Evolutionary conservation across 495 filamentous ascomycete species (phyloP).

Genomic region (Podospora tetraspora): DNA sequence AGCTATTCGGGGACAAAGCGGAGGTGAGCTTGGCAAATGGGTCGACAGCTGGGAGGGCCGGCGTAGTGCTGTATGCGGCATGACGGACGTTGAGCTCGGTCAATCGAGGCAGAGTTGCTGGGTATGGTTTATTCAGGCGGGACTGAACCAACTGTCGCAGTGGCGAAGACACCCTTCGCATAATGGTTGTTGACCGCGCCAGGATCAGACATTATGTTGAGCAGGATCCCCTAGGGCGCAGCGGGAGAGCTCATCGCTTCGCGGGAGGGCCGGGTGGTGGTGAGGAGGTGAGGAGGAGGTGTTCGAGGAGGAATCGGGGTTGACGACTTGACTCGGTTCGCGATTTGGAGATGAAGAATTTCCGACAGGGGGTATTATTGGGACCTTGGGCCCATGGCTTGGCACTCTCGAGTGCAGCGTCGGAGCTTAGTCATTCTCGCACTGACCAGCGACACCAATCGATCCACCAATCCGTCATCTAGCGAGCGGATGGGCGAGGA

Average conservation of each 20-base stretch:
- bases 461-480: slow-evolving; percentile 8
- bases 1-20: neutral
- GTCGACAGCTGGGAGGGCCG: neutral
- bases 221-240: neutral
- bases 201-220: neutral
- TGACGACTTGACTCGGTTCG: neutral
- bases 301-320: neutral
- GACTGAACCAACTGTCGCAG: slow-evolving; percentile 12
- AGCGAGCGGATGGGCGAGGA: slow-evolving; percentile 5
- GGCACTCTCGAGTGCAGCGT: neutral
- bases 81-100: neutral
- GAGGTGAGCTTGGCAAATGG: neutral
- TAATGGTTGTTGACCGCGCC: slow-evolving; percentile 6
- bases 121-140: neutral
- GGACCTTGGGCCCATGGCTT: slow-evolving; percentile 6
- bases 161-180: slow-evolving; percentile 18
- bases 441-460: neutral
- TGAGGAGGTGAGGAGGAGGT: neutral
- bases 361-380: neutral
- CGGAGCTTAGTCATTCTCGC: slow-evolving; percentile 10
- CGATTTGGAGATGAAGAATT: neutral
- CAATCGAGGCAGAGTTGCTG: neutral
- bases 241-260: neutral
- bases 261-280: neutral
- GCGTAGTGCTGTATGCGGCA: neutral